Evolutionary conservation across 225 moss, liverwort and hornwort genomes (phyloP), one percentile per base, ranked within the genome.

Genomic region (Anthoceros angustus): DNA sequence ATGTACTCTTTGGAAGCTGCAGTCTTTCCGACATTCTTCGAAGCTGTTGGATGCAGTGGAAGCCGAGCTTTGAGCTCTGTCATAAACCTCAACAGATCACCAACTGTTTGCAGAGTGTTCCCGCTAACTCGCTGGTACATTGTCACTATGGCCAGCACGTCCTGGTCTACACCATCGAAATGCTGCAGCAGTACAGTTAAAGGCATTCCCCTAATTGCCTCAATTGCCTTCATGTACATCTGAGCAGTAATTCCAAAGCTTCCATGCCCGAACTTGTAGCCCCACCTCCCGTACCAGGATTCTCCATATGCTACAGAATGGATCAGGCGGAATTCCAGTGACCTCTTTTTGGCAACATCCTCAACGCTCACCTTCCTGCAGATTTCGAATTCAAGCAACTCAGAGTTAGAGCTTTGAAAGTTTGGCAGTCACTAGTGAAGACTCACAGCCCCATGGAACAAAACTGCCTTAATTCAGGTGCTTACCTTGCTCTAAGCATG

Each of bases 201-300:
- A 5, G 98, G 98, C 98, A 98, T 98, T 66, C 89, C 89, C 10
- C 98, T 86, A 62, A 92, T 86, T 23, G 98, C 98, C 75, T 98
- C 98, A 43, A 98, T 92, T 15, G 98, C 98, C 72, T 98, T 98
- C 68, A 92, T 76, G 49, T 98, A 98, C 98, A 98, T 98, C 70
- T 92, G 98, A 69, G 87, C 89, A 15, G 86, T 89, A 40, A 98
- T 98, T 64, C 98, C 98, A 73, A 98, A 98, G 78, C 98, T 98
- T 26, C 98, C 98, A 65, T 92, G 98, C 41, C 98, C 98, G 21
- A 92, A 98, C 66, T 92, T 86, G 74, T 92, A 98, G n/a, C 86
- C 87, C 98, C 98, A 98, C 66, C 98, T 79, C 62, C 98, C 98
- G 67, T 98, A 98, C 98, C 98, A 98, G 75, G 85, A 89, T 69